A percentile compares a stretch with the other conserved stretches of the same genome.
Evolutionary conservation across 768 basidiomycete genomes (phyloP).

Genomic region (Kondoa malvinella): DNA sequence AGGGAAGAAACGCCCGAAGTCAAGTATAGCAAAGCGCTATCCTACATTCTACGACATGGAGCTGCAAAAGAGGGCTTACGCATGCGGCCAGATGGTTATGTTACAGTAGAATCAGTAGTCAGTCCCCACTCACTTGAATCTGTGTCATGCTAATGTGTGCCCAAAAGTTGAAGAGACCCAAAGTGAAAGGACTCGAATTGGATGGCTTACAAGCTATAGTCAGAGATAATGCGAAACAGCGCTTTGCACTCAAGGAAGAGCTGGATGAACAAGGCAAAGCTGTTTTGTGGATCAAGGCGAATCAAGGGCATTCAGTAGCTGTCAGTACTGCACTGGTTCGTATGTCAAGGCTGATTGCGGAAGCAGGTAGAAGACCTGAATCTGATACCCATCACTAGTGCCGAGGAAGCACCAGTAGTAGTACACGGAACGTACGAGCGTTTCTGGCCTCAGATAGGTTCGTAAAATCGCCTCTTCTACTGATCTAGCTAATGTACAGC

Average conservation of each 20-base stretch:
- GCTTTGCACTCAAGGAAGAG: constrained; percentile 26
- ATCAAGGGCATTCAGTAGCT: constrained; percentile 75
- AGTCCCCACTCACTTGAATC: constrained; percentile 35
- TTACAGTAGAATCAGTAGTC: constrained; percentile 66
- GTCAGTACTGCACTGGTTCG: constrained; percentile 32
- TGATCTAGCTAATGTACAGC: background rate
- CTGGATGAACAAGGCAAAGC: background rate
- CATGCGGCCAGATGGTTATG: constrained; percentile 72
- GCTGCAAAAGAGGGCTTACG: constrained; percentile 55
- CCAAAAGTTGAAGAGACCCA: constrained; percentile 50
- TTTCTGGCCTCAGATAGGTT: constrained; percentile 60
- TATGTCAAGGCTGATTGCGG: background rate
- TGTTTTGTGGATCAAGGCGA: constrained; percentile 40
- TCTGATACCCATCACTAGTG: constrained; percentile 42
- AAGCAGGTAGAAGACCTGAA: constrained; percentile 52
- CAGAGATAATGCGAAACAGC: constrained; percentile 31
- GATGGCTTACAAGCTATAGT: constrained; percentile 28
- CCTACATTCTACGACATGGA: constrained; percentile 82
- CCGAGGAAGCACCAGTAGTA: constrained; percentile 54
- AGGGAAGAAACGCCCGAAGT: constrained; percentile 10
- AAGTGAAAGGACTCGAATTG: constrained; percentile 44
- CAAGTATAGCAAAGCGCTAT: constrained; percentile 61
- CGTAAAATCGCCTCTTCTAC: constrained; percentile 17
- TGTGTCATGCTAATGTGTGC: background rate
- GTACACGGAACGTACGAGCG: constrained; percentile 60